Evolutionary conservation across 2,329 filamentous ascomycete species (phyloP), one percentile per base, ranked within the genome.

Genomic region (Fusarium floridanum): DNA sequence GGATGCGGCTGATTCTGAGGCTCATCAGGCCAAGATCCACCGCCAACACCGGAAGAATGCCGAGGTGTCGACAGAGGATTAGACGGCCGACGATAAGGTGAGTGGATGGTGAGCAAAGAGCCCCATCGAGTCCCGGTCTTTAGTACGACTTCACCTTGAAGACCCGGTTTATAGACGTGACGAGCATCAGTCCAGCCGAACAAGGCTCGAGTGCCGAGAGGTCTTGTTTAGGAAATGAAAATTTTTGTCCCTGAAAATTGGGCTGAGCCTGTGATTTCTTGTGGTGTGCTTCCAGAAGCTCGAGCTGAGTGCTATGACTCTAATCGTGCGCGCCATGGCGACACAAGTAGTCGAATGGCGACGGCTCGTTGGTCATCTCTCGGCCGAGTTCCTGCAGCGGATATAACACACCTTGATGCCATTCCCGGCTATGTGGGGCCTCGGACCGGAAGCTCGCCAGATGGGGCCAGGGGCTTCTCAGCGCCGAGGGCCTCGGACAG

Each of bases 1-100:
- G 53, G 36, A 55, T 56, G 70, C 69, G 70, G 66, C 63, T 66
- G 66, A 75, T 50, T 45, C n/a, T 70, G 63, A 73, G 69, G 72
- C 72, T 71, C n/a, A 45, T 63, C 39, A 34, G 43, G 34, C 50
- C 29, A 64, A 55, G 66, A 61, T 61, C 34, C 62, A 59, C 11
- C 50, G 22, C 45, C 63, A 68, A 67, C 45, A 59, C 39, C 55
- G 63, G 63, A 65, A 48, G 55, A 60, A 45, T 60, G 24, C 73
- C 66, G 72, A 75, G 34, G 22, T 14, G 29, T 27, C 24, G 27
- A 43, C 22, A 41, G 32, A 61, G 61, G n/a, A 59, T 67, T 56
- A 55, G 29, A 56, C 20, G 53, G 9, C 16, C 34, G 36, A 50
- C 36, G 36, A 48, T 41, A 67, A 66, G 61, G 64, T 59, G 64